These are phyloP conservation scores for Acacia crassicarpa DNA, from an alignment of 306 rosid genomes.

Conservation along the genomic window DNA sequence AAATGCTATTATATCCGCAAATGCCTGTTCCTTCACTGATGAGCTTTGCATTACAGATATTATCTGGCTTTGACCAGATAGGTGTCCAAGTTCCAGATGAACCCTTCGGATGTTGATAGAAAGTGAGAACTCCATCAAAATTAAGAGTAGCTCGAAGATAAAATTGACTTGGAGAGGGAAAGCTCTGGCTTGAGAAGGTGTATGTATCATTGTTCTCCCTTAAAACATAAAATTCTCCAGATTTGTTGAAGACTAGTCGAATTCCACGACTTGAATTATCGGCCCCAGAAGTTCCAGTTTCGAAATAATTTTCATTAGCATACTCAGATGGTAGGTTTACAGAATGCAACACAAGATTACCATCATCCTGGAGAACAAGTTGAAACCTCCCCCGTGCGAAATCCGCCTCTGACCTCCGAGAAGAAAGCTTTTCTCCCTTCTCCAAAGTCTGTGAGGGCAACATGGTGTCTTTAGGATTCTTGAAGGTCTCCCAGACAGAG, in stretches of 20 bases:
- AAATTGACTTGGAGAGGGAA: background rate
- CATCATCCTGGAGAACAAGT: slow-evolving; percentile 35
- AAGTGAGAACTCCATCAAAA: slow-evolving; percentile 51
- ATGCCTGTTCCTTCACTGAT: slow-evolving; percentile 28
- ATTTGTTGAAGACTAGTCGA: slow-evolving; percentile 31
- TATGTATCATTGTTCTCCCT: slow-evolving; percentile 1
- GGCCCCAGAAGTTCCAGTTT: background rate
- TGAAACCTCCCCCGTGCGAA: slow-evolving; percentile 47
- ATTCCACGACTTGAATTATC: slow-evolving; percentile 32
- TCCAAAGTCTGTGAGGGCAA: slow-evolving; percentile 48
- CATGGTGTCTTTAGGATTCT: slow-evolving; percentile 38
- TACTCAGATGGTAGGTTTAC: slow-evolving; percentile 33
- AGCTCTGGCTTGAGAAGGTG: background rate
- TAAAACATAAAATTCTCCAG: slow-evolving; percentile 37
- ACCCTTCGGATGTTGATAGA: slow-evolving; percentile 31
- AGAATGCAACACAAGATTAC: slow-evolving; percentile 40
- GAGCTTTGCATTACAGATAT: background rate
- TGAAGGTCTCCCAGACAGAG: slow-evolving; percentile 52
- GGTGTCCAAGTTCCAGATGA: slow-evolving; percentile 26
- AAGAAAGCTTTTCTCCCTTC: slow-evolving; percentile 34
- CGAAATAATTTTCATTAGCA: slow-evolving; percentile 35
- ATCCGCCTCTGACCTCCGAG: slow-evolving; percentile 27
- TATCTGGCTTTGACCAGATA: slow-evolving; percentile 31
- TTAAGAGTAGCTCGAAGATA: slow-evolving; percentile 45
- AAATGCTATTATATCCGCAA: slow-evolving; percentile 45